These are phyloP conservation scores for Akanthomyces muscarius DNA, from an alignment of 2,329 filamentous ascomycete genomes.

Conservation along the genomic window DNA sequence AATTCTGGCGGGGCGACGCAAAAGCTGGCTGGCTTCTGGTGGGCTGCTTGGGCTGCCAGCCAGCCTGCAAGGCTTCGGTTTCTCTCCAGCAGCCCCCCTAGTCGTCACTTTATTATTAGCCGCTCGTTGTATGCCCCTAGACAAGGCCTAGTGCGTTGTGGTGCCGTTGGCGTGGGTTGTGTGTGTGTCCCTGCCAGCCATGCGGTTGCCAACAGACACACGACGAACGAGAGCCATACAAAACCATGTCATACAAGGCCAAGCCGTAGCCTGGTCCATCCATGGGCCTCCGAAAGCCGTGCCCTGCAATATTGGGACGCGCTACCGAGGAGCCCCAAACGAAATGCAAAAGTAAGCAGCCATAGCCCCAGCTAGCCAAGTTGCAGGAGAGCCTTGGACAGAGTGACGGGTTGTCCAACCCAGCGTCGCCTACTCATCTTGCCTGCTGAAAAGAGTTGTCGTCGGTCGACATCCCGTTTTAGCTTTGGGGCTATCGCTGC, in stretches of 20 bases:
- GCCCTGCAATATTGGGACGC: conserved; percentile 6
- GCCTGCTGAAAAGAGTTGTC: neutral
- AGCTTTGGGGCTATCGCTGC: neutral
- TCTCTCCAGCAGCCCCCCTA: neutral
- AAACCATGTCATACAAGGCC: conserved; percentile 7
- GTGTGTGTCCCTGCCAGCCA: neutral
- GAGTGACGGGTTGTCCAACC: no score
- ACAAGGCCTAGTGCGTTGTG: neutral
- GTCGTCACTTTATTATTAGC: conserved; percentile 2
- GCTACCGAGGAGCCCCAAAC: neutral
- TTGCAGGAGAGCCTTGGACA: neutral
- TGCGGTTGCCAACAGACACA: neutral
- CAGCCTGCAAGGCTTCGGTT: neutral
- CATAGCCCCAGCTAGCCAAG: neutral
- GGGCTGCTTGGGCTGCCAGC: neutral
- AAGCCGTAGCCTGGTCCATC: neutral
- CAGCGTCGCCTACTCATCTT: neutral
- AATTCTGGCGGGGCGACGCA: conserved; percentile 1
- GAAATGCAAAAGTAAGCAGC: neutral
- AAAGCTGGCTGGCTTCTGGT: neutral
- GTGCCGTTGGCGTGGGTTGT: neutral
- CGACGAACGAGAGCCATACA: neutral
- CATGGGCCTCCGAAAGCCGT: conserved; percentile 4
- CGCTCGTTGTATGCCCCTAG: conserved; percentile 1
- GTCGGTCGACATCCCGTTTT: conserved; percentile 4